These are phyloP conservation scores for Paramyrothecium roridum DNA, from an alignment of 2,329 filamentous ascomycete genomes.

Conservation along the genomic window DNA sequence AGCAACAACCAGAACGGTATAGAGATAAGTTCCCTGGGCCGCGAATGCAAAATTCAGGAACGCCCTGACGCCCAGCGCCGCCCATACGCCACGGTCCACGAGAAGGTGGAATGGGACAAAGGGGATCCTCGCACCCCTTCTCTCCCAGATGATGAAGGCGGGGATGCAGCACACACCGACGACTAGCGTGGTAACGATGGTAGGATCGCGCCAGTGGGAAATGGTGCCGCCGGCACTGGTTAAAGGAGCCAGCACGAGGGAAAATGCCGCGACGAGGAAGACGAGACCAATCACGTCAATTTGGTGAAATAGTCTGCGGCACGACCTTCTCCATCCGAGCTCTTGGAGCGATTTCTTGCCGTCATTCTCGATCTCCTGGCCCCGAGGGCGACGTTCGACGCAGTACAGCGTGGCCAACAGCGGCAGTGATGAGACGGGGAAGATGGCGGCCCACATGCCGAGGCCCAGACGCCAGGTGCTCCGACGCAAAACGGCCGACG, in stretches of 20 bases:
- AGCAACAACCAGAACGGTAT: slow-evolving; percentile 54
- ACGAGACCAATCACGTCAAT: slow-evolving; percentile 50
- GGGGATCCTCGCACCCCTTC: slow-evolving; percentile 41
- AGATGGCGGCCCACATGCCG: slow-evolving; percentile 63
- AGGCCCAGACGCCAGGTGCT: slow-evolving; percentile 61
- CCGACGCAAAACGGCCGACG: slow-evolving; percentile 41
- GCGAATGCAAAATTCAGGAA: slow-evolving; percentile 52
- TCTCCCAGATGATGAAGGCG: slow-evolving; percentile 52
- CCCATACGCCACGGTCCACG: slow-evolving; percentile 59
- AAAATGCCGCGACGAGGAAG: slow-evolving; percentile 41
- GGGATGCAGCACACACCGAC: slow-evolving; percentile 48
- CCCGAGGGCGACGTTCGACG: slow-evolving; percentile 21
- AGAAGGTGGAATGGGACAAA: slow-evolving; percentile 57
- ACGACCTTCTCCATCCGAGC: slow-evolving; percentile 23
- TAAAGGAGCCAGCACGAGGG: slow-evolving; percentile 45
- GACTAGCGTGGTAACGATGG: slow-evolving; percentile 47
- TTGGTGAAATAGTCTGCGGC: slow-evolving; percentile 48
- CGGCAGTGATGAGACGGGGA: slow-evolving; percentile 52
- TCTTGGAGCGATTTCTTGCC: background rate
- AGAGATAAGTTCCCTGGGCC: slow-evolving; percentile 58
- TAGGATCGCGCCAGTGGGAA: slow-evolving; percentile 46
- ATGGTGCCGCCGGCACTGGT: slow-evolving; percentile 50
- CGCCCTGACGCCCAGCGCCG: slow-evolving; percentile 50
- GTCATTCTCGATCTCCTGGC: slow-evolving; percentile 3
- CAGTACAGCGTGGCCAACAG: slow-evolving; percentile 41